Percentiles rank a stretch among this genome's conserved stretches.
Conservation (phyloP, 805 yeast genomes). For the Ogataea nitratoaversa region DNA sequence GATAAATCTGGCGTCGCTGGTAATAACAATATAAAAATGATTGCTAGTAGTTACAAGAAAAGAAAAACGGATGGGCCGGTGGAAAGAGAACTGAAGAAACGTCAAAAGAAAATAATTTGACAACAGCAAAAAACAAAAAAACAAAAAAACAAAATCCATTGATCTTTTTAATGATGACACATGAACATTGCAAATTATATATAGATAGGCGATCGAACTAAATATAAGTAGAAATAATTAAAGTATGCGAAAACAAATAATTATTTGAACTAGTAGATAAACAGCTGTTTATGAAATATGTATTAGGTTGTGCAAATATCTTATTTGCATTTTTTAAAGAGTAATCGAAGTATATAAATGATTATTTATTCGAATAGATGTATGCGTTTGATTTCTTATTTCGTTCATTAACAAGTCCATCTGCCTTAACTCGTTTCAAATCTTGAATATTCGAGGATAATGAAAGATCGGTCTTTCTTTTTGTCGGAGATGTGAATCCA, state of each 20-base stretch:
- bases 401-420: not conserved
- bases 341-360: too few species aligned
- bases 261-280: too few species aligned
- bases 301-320: too few species aligned
- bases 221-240: not conserved
- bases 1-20: constrained; percentile 8
- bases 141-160: too few species aligned
- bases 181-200: too few species aligned
- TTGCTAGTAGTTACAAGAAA: constrained; percentile 17
- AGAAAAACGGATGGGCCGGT: constrained; percentile 11
- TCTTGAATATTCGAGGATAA: not conserved
- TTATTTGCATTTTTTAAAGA: too few species aligned
- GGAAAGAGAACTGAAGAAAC: constrained; percentile 18
- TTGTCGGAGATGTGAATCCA: not conserved
- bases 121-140: too few species aligned
- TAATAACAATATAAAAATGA: constrained; percentile 13
- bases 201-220: not conserved
- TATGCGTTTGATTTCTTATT: constrained; percentile 13
- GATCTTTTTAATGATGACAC: too few species aligned
- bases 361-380: constrained; percentile 5
- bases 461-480: constrained; percentile 1
- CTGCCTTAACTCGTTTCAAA: not conserved
- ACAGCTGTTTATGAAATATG: too few species aligned
- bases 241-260: too few species aligned
- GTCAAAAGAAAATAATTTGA: too few species aligned